Conservation (phyloP, 2,329 filamentous ascomycete genomes). For the Pyrenochaeta sp. region DNA sequence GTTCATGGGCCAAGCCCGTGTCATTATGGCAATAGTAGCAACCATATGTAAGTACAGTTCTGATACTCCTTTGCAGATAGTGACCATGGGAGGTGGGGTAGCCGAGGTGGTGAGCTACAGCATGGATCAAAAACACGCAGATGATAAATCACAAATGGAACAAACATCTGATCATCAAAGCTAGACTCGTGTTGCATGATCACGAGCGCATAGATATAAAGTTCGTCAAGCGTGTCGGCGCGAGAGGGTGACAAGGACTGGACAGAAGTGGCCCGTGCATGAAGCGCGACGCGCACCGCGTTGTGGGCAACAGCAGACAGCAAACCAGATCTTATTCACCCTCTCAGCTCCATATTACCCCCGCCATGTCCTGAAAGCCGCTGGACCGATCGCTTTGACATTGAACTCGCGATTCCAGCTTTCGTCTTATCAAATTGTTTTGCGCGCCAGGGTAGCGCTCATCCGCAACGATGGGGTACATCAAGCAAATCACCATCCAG, state of each 20-base stretch:
- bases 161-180: too few species aligned
- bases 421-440: background rate
- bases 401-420: background rate
- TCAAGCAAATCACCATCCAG: conserved; percentile 99
- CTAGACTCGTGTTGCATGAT: too few species aligned
- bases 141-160: too few species aligned
- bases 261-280: background rate
- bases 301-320: conserved; percentile 23
- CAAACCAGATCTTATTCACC: conserved; percentile 6
- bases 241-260: background rate
- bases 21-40: too few species aligned
- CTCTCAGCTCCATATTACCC: conserved; percentile 13
- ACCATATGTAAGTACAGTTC: too few species aligned
- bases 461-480: conserved; percentile 65
- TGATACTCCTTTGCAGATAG: too few species aligned
- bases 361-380: conserved; percentile 28
- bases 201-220: too few species aligned
- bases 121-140: too few species aligned
- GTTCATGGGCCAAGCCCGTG: too few species aligned
- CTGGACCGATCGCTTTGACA: conserved; percentile 18
- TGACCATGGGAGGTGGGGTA: too few species aligned
- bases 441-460: conserved; percentile 16
- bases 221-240: too few species aligned
- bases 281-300: conserved; percentile 34
- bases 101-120: too few species aligned